phyloP scores from a whole-genome alignment of 1,139 yeast species.

The Protomyces lactucae-debilis region DNA sequence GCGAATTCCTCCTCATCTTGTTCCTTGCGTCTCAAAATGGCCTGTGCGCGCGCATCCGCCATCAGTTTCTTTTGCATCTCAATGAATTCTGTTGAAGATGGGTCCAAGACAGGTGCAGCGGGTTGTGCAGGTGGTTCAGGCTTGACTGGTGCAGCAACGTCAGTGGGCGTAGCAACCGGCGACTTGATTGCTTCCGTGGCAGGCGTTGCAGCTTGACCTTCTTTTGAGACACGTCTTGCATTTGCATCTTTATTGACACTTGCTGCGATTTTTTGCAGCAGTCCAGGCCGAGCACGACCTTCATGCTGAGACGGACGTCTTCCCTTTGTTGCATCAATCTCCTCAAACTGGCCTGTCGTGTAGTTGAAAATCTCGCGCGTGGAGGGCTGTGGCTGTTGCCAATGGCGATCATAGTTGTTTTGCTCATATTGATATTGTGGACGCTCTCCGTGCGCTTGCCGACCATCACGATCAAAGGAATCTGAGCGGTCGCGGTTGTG shows the following conservation, averaged over 20 bases:
- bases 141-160: neutral
- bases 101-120: conserved; percentile 5
- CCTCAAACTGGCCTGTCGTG: conserved; percentile 26
- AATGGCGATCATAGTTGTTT: conserved; percentile 23
- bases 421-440: conserved; percentile 22
- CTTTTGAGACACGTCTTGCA: neutral
- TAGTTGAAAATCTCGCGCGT: conserved; percentile 25
- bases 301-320: conserved; percentile 14
- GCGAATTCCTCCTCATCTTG: conserved; percentile 21
- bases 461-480: neutral
- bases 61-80: conserved; percentile 23
- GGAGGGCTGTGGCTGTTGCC: conserved; percentile 21
- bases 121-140: neutral
- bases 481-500: neutral
- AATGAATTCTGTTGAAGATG: conserved; percentile 20
- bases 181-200: neutral
- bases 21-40: conserved; percentile 15
- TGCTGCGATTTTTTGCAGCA: neutral
- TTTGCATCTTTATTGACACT: neutral
- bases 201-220: neutral
- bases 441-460: neutral
- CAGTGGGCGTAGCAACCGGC: neutral
- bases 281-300: neutral
- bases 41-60: conserved; percentile 24
- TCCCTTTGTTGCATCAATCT: conserved; percentile 15